phyloP scores from a whole-genome alignment of 352 stramenopile species.

The Globisporangium solare region DNA sequence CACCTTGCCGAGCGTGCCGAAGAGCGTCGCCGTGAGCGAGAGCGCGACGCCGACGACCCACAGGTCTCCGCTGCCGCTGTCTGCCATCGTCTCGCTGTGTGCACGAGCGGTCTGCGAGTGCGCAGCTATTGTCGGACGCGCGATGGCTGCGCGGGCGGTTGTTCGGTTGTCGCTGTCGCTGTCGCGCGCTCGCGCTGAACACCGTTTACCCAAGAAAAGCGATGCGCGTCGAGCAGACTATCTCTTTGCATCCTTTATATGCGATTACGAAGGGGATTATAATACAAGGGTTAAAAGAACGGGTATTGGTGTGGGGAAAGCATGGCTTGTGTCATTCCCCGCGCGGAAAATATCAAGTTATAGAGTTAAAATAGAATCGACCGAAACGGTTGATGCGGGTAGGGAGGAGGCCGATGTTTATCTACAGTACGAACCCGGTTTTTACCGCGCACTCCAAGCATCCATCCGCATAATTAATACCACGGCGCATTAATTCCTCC shows the following conservation, averaged over 20 bases:
- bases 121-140: neutral
- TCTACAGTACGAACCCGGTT: too few species aligned
- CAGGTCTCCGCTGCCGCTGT: slow-evolving; percentile 13
- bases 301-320: slow-evolving; percentile 5
- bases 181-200: neutral
- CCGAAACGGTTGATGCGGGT: slow-evolving; percentile 6
- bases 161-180: neutral
- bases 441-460: too few species aligned
- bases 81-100: neutral
- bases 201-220: neutral
- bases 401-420: neutral
- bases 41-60: slow-evolving; percentile 78
- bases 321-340: neutral
- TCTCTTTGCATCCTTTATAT: too few species aligned
- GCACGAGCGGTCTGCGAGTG: neutral
- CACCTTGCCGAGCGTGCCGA: slow-evolving; percentile 83
- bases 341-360: neutral
- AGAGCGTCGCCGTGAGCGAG: slow-evolving; percentile 79
- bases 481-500: too few species aligned
- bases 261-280: too few species aligned
- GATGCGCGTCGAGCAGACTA: neutral
- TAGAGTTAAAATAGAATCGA: slow-evolving; percentile 1
- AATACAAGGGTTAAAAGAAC: too few species aligned
- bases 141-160: neutral
- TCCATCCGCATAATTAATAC: too few species aligned